Conservation (phyloP, 2,329 filamentous ascomycete species). For the Stromatinia cepivora region DNA sequence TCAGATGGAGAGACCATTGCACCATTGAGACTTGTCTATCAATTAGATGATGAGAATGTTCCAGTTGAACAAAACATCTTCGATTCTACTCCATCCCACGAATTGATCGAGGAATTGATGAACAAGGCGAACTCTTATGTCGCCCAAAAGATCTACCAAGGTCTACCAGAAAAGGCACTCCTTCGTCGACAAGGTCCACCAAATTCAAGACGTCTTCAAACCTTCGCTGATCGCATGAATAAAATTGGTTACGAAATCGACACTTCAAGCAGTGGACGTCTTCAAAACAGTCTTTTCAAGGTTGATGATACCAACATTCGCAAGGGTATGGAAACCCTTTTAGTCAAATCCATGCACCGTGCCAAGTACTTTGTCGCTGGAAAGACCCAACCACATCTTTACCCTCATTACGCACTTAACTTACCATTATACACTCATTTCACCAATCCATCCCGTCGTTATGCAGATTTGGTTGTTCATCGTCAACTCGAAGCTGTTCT, state of each 20-base stretch:
- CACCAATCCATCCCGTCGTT: slow-evolving; percentile 90
- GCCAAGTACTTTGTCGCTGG: slow-evolving; percentile 92
- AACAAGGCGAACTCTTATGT: slow-evolving; percentile 91
- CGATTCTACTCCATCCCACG: slow-evolving; percentile 82
- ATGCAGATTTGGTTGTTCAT: slow-evolving; percentile 92
- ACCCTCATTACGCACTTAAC: slow-evolving; percentile 90
- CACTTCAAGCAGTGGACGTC: slow-evolving; percentile 79
- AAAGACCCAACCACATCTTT: slow-evolving; percentile 74
- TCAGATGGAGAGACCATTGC: slow-evolving; percentile 78
- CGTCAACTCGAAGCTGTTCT: slow-evolving; percentile 88
- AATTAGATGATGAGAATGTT: slow-evolving; percentile 96
- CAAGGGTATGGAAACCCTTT: slow-evolving; percentile 95
- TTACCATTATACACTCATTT: slow-evolving; percentile 95
- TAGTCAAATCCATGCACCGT: slow-evolving; percentile 93
- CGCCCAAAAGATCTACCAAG: slow-evolving; percentile 76
- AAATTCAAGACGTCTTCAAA: slow-evolving; percentile 83
- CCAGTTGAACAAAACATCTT: slow-evolving; percentile 97
- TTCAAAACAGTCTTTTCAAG: slow-evolving; percentile 95
- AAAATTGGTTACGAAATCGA: slow-evolving; percentile 90
- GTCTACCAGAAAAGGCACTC: slow-evolving; percentile 87
- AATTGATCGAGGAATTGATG: slow-evolving; percentile 92
- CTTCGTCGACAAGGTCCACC: slow-evolving; percentile 84
- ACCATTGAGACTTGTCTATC: slow-evolving; percentile 83
- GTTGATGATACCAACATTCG: slow-evolving; percentile 85
- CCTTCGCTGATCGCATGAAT: slow-evolving; percentile 90